These are phyloP conservation scores for Podospora tetraspora DNA, from an alignment of 495 filamentous ascomycete species.

Conservation along the genomic window DNA sequence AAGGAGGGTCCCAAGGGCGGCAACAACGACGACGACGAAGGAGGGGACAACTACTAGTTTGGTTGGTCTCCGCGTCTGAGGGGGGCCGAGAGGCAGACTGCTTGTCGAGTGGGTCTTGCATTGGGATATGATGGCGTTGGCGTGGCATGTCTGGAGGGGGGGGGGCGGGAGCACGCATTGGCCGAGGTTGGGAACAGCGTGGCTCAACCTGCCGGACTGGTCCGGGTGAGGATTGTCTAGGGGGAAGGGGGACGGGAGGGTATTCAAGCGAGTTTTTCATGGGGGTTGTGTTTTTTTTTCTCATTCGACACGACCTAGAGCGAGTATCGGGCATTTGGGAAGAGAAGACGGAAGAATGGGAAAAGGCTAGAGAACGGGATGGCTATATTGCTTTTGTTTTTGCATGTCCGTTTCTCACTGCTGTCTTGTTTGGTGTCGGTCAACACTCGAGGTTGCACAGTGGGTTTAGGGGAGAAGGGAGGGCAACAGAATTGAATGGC, in stretches of 20 bases:
- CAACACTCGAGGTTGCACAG: too few relatives aligned
- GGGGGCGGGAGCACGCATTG: neutral
- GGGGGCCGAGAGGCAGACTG: too few relatives aligned
- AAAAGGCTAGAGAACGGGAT: neutral
- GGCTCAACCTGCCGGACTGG: neutral
- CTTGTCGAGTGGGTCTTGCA: neutral
- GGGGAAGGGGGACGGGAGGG: too few relatives aligned
- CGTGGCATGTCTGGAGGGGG: too few relatives aligned
- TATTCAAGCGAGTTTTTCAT: neutral
- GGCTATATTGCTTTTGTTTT: neutral
- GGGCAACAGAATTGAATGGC: neutral
- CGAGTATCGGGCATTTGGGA: neutral
- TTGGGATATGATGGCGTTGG: neutral
- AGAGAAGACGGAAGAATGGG: neutral
- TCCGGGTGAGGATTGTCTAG: neutral
- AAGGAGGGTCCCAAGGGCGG: conserved; percentile 71
- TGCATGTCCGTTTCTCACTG: neutral
- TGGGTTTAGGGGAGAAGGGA: too few relatives aligned
- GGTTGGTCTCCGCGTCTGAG: too few relatives aligned
- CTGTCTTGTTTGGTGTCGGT: neutral
- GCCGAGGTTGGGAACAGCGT: neutral
- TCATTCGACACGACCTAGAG: neutral
- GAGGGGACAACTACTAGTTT: conserved; percentile 14
- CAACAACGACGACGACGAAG: conserved; percentile 60
- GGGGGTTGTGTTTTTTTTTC: neutral